Base-by-base conservation (phyloP, 2,329 filamentous ascomycete genomes). In the Nemania serpens region DNA sequence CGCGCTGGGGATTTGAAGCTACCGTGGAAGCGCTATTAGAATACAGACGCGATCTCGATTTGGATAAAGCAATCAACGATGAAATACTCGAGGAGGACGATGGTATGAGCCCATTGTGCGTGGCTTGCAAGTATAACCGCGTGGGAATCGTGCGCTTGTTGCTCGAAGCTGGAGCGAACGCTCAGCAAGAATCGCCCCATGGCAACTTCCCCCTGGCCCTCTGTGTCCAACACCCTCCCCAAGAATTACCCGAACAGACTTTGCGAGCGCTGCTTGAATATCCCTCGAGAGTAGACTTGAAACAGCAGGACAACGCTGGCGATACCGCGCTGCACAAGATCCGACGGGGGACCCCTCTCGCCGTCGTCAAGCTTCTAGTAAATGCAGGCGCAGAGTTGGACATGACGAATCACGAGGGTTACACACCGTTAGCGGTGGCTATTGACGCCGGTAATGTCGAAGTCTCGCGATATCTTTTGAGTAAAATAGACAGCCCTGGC, bases 111-210 rank as follows among this genome's bases (percentile, higher is more conserved):
- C 50, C 50, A 9, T 22, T 53, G 5, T 53, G 39, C 20, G 20
- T 43, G 33, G 39, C 50, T n/a, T 53, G 50, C 50, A 53, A 17
- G 12, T 13, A 53, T 34, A 15, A 20, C n/a, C 22, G 15, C 6
- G 39, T 18, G n/a, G 50, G 25, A 11, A 53, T 53, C 25, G 43
- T 53, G n/a, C 50, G 25, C 6, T 37, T 42, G 25, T 43, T 53
- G 50, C 50, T 53, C 12, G 50, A 53, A 53, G 50, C 50, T 20
- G 50, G 50, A 3, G 50, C 50, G 11, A 29, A 53, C n/a, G 39
- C 25, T 6, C 20, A 43, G n/a, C 50, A 53, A 15, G 18, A 36
- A 11, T 43, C 50, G 10, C 39, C 22, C n/a, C 10, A 34, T n/a
- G 50, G 50, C 10, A 33, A 12, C 17, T 53, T 53, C 17, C 50